Base-by-base conservation (phyloP, 352 stramenopile genomes). In the Nothophytophthora sp. region DNA sequence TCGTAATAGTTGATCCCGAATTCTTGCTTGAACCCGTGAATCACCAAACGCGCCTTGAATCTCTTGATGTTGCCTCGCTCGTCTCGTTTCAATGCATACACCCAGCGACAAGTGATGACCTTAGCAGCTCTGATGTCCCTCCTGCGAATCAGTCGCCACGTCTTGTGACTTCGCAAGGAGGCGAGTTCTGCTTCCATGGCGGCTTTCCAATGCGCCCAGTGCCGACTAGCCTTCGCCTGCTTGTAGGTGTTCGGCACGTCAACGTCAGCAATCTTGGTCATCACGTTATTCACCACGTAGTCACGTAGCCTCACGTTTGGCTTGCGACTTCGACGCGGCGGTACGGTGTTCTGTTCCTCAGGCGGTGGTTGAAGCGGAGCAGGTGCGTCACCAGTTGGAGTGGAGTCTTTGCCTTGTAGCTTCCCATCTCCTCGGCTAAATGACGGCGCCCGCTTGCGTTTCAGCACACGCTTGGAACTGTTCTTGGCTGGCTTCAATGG, bases 1-100 rank as follows among this genome's bases (percentile, higher is more conserved):
- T 66, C 55, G 15, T 18, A 2, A 12, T 52, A 70, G 25, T 64
- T 51, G 2, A 62, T 25, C 2, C 48, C 60, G 22, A 37, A 66
- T 12, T 43, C n/a, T 29, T 63, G 55, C n/a, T 62, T 63, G 46
- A 36, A 38, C 0, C 42, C 47, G 12, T 59, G 42, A 19, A 60
- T 58, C 2, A 62, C 50, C 2, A 70, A 33, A 3, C 55, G 28
- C 1, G 44, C 50, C 25, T 61, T 70, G 45, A 49, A 62, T 0
- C 48, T 18, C 25, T 35, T 44, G 12, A 58, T 45, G 1, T 19
- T 2, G 1, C 55, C 60, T 7, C 54, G 12, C 6, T 54, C 40
- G 27, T 70, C 19, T 0, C 38, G 36, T 16, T 66, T 66, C 3
- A 49, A 19, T 8, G 36, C 30, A 43, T 50, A 58, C 5, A 62